Evolutionary conservation across 2,329 filamentous ascomycete species (phyloP), one percentile per base, ranked within the genome.

Genomic region (Capronia epimyces): DNA sequence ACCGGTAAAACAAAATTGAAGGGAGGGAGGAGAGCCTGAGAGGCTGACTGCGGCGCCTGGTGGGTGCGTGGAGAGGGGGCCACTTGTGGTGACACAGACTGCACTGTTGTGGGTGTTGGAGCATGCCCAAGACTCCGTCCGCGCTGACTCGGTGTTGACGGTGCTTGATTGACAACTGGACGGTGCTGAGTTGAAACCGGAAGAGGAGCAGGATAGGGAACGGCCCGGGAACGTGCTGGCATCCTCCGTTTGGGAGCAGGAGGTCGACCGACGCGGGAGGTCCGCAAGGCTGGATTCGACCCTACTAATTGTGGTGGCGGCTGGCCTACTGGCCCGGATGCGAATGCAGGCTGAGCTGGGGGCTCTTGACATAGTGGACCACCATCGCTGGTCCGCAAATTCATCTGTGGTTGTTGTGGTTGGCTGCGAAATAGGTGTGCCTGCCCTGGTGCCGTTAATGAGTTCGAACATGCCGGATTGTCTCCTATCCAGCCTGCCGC

Each of bases 11-110:
- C 16, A 22, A 37, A 43, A 3, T 25, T 32, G 16, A 46, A 29
- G 12, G 29, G 29, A n/a, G 37, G 43, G 13, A 56, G 44, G 16
- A 56, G 43, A 43, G 46, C 36, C 36, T 43, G 43, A 18, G n/a
- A 21, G 20, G 31, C 31, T 13, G 8, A 15, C 15, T 6, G 7
- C 6, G 20, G 13, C 21, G n/a, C 13, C n/a, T 43, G 18, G 6
- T 24, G 43, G 9, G 21, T 21, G 3, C 15, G 21, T 6, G 39
- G 10, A 22, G 42, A 32, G 12, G 15, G 15, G n/a, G 21, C 15
- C 31, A 20, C 9, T 13, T 24, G 22, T 13, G 45, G 21, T 13
- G 34, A 21, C 10, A 18, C 3, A 41, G 16, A 3, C 18, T 20
- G 20, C 24, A 7, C 15, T 25, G 36, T 7, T 20, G 15, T 13